Percentiles rank a stretch among this genome's conserved stretches.
Evolutionary conservation across 1,139 yeast genomes (phyloP).

Genomic region (Geotrichum bryndzae): DNA sequence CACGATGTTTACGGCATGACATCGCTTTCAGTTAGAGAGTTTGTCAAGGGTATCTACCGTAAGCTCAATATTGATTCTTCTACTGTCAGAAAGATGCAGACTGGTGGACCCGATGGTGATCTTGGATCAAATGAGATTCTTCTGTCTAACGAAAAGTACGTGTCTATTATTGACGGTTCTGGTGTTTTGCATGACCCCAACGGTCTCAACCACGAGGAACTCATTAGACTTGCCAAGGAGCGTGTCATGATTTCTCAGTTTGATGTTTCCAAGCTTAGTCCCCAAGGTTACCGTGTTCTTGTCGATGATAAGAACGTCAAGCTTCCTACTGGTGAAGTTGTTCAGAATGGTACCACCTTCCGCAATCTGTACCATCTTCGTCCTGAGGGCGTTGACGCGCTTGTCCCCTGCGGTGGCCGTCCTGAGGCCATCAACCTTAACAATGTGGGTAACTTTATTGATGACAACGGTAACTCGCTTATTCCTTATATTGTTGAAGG

Average conservation of each 20-base stretch:
- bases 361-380: conserved; percentile 85
- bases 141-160: conserved; percentile 76
- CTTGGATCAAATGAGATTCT: conserved; percentile 92
- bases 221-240: conserved; percentile 67
- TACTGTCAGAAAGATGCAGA: conserved; percentile 74
- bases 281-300: conserved; percentile 72
- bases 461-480: conserved; percentile 68
- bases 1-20: conserved; percentile 99
- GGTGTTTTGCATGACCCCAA: conserved; percentile 91
- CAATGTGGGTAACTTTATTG: conserved; percentile 69
- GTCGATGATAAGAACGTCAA: conserved; percentile 79
- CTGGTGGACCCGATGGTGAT: conserved; percentile 99
- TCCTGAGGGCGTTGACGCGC: conserved; percentile 62
- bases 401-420: conserved; percentile 99
- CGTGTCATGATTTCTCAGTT: conserved; percentile 72
- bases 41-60: conserved; percentile 81
- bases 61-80: conserved; percentile 59
- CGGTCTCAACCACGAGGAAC: conserved; percentile 77
- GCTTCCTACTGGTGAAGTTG: conserved; percentile 69
- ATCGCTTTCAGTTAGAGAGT: conserved; percentile 86
- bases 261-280: conserved; percentile 60
- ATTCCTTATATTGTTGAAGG: conserved; percentile 95
- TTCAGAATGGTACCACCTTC: conserved; percentile 84
- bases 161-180: conserved; percentile 90
- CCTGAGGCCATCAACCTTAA: conserved; percentile 92